phyloP scores from a whole-genome alignment of 2,329 filamentous ascomycete species.

The Fusarium praegraminearum region DNA sequence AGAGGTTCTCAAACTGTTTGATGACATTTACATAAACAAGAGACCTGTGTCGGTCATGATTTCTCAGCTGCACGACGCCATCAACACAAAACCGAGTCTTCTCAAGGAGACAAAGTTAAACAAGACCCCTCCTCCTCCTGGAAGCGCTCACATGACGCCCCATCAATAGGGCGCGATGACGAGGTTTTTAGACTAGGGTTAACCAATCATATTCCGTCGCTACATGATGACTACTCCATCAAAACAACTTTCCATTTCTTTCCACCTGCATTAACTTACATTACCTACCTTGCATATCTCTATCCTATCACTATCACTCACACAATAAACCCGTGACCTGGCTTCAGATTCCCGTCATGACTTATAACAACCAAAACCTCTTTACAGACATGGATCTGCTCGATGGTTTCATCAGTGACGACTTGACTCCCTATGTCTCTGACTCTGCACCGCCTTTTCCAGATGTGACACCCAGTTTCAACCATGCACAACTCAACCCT shows the following conservation, averaged over 20 bases:
- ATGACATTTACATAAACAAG: conserved; percentile 37
- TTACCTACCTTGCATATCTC: conserved; percentile 1
- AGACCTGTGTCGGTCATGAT: conserved; percentile 35
- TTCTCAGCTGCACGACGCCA: conserved; percentile 28
- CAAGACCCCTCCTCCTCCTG: background rate
- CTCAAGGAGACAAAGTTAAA: background rate
- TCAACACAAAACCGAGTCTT: conserved; percentile 4
- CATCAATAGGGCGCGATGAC: conserved; percentile 45
- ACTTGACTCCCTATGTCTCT: conserved; percentile 24
- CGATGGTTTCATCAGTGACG: conserved; percentile 35
- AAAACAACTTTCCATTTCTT: conserved; percentile 20
- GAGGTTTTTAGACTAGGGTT: conserved; percentile 21
- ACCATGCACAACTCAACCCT: background rate
- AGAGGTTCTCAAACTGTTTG: conserved; percentile 31
- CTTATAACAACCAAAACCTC: conserved; percentile 11
- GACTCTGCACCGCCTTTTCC: conserved; percentile 20
- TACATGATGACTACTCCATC: conserved; percentile 22
- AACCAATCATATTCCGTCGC: background rate
- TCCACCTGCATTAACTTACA: conserved; percentile 25
- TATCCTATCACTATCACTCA: background rate
- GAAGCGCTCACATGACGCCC: conserved; percentile 34
- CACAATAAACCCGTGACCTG: background rate
- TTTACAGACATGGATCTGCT: conserved; percentile 36
- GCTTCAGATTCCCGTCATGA: conserved; percentile 13
- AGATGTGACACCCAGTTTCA: background rate